Base-by-base conservation (phyloP, 768 basidiomycete species). In the Pilatotrama ljubarskyi region DNA sequence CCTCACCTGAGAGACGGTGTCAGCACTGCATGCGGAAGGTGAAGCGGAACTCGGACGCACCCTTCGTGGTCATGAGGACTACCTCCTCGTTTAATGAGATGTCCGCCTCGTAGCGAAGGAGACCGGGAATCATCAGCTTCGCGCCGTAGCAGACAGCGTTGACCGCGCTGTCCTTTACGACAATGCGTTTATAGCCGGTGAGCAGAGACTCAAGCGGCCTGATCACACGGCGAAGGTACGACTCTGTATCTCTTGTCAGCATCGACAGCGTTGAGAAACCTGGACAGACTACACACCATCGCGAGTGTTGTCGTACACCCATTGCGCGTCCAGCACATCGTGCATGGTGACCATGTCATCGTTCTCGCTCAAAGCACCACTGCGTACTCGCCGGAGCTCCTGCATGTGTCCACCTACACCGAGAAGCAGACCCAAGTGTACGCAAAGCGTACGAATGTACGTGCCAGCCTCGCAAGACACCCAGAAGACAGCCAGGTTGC, bases 381-480 rank as follows among this genome's bases (percentile, higher is more conserved):
- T 93, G 64, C 97, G 80, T 14, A 98, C 96, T 68, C 97, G 80
- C 67, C 97, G 83, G 59, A 99, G 82, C 74, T 99, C 97, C 77
- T 99, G 96, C 97, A 99, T 99, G 75, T 99, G 97, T n/a, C 95
- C 97, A 22, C 97, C 97, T 26, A 98, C 96, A 62, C 97, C 97
- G 37, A 98, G 80, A 41, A 99, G 62, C 51, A 99, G 81, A 59
- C 97, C 97, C 54, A 99, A 78, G 76, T 99, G 97, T 14, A 99
- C 97, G 73, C 97, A 99, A 44, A 99, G 82, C 1, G 97, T 99
- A 72, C 97, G 90, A 66, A 92, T 92, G 65, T 92, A 92, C n/a
- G 91, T 93, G 60, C 97, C 97, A 37, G 97, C 97, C 73, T 99
- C 97, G 73, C 97, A 99, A 20, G 91, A 94, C 22, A 98, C 97